Percentiles rank a stretch among this genome's conserved stretches.
Evolutionary conservation across 805 yeast species (phyloP).

Genomic region (Priceomyces haplophilus): DNA sequence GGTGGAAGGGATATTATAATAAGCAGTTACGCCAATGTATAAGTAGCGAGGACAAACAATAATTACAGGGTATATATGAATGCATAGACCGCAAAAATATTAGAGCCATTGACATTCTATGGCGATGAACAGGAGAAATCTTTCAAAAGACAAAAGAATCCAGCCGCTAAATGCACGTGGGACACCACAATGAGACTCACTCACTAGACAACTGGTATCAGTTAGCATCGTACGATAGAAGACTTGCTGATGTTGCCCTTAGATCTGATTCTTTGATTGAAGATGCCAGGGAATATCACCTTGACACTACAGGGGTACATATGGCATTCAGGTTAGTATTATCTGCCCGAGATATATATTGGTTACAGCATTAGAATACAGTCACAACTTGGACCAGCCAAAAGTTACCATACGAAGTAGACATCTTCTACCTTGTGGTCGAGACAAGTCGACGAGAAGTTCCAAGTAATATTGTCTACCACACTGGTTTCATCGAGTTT

Average conservation of each 20-base stretch:
- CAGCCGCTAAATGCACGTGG: neutral
- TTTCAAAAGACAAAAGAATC: too few species aligned
- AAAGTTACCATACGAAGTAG: slow-evolving; percentile 5
- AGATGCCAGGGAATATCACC: neutral
- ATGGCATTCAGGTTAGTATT: neutral
- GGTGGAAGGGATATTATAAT: neutral
- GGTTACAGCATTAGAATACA: neutral
- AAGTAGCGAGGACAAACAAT: neutral
- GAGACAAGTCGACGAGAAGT: slow-evolving; percentile 5
- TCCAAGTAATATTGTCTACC: slow-evolving; percentile 8
- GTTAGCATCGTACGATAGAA: neutral
- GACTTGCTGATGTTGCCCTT: neutral
- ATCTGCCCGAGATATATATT: neutral
- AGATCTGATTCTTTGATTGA: neutral
- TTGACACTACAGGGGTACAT: neutral
- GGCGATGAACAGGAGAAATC: too few species aligned
- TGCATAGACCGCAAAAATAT: neutral
- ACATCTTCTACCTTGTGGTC: slow-evolving; percentile 10
- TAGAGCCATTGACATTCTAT: too few species aligned
- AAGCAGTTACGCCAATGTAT: neutral
- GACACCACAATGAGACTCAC: neutral
- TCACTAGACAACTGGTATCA: neutral
- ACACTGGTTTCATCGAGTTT: slow-evolving; percentile 2
- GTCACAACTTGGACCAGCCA: neutral
- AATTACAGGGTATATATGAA: neutral